Conservation (phyloP, 768 basidiomycete species). For the Auricularia heimuer region DNA sequence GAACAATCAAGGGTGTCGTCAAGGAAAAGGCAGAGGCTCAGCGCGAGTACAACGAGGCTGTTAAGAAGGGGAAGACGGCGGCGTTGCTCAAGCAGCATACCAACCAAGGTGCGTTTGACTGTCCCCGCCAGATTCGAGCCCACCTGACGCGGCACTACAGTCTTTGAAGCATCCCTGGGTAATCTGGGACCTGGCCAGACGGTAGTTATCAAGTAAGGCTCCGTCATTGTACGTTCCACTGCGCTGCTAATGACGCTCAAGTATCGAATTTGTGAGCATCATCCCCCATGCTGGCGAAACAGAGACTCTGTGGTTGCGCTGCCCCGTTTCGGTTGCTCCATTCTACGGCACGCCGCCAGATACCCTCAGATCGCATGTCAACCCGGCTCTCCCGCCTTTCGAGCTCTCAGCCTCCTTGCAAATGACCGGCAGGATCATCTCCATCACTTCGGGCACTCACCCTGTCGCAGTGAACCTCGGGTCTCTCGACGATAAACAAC, state of each 20-base stretch:
- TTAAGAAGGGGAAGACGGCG: slow-evolving; percentile 29
- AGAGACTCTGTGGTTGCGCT: slow-evolving; percentile 6
- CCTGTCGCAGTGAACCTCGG: not conserved
- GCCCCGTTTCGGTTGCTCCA: slow-evolving; percentile 10
- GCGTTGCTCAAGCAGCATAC: slow-evolving; percentile 33
- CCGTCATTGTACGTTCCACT: not conserved
- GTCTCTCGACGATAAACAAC: slow-evolving; percentile 30
- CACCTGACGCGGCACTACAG: not conserved
- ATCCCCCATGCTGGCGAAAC: slow-evolving; percentile 3
- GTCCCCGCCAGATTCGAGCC: not conserved
- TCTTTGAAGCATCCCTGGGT: not conserved
- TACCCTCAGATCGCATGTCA: not conserved
- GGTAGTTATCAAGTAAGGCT: not conserved
- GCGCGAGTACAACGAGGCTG: slow-evolving; percentile 31
- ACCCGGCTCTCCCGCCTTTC: slow-evolving; percentile 3
- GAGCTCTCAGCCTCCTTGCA: slow-evolving; percentile 10
- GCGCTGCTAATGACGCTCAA: not conserved
- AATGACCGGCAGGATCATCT: slow-evolving; percentile 8
- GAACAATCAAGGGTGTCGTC: slow-evolving; percentile 32
- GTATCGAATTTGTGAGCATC: not conserved
- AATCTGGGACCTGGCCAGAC: not conserved
- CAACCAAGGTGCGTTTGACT: not conserved
- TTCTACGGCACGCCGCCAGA: slow-evolving; percentile 9
- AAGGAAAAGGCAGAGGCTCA: slow-evolving; percentile 40
- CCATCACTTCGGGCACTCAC: slow-evolving; percentile 15